phyloP scores from a whole-genome alignment of 2,329 filamentous ascomycete species.

The Trichoderma simmonsii region DNA sequence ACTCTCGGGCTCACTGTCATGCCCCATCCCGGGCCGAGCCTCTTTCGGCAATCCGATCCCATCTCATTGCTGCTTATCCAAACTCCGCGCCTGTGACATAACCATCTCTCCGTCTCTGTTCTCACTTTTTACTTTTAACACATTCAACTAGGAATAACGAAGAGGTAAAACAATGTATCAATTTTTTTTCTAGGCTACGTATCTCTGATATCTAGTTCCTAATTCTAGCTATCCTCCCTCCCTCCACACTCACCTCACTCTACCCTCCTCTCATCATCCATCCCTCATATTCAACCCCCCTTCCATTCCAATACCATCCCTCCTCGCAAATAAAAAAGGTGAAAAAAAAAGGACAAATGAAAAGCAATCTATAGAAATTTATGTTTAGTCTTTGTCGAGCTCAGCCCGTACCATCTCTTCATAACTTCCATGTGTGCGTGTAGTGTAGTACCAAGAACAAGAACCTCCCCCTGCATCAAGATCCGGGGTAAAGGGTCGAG shows the following conservation, averaged over 20 bases:
- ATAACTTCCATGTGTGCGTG: slow-evolving; percentile 20
- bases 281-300: slow-evolving; percentile 9
- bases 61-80: neutral
- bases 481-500: neutral
- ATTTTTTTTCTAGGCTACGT: neutral
- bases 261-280: slow-evolving; percentile 14
- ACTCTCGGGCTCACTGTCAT: neutral
- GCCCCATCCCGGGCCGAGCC: slow-evolving; percentile 6
- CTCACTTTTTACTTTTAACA: neutral
- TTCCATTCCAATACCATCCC: neutral
- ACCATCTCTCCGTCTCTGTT: too few relatives aligned
- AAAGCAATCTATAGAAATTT: slow-evolving; percentile 22
- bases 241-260: neutral
- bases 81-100: neutral
- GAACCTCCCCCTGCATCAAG: slow-evolving; percentile 6
- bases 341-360: slow-evolving; percentile 26
- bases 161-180: neutral
- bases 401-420: slow-evolving; percentile 21
- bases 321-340: neutral
- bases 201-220: neutral
- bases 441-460: slow-evolving; percentile 19
- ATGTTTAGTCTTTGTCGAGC: slow-evolving; percentile 18
- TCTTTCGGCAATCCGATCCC: slow-evolving; percentile 10
- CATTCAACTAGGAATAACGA: too few relatives aligned
- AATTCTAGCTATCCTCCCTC: slow-evolving; percentile 2